Base-by-base conservation (phyloP, 129 eudicot species). In the Arctium minus region DNA sequence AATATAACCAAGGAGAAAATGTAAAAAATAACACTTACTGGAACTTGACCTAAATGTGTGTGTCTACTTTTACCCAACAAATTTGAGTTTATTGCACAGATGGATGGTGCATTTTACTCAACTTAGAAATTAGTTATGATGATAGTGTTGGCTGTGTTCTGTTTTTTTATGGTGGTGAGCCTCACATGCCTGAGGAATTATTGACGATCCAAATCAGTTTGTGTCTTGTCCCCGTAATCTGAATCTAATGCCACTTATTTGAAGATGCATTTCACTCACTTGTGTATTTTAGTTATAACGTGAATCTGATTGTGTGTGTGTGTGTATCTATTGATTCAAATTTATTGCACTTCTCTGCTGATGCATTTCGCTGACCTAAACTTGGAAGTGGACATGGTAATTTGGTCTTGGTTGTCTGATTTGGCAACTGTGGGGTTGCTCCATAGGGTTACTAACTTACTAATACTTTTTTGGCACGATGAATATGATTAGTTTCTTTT, bases 201-300 rank as follows among this genome's bases (percentile, higher is more conserved):
- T 73, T 40, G 27, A 2, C 36, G 0, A 18, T 5, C 18, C 17
- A n/a, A 15, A 31, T 76, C 12, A 31, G 69, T 76, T 31, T 50
- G 42, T 30, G 72, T 81, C 79, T 40, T 73, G 37, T 40, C 27
- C 38, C 62, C 18, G 37, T 67, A 76, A 69, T 76, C n/a, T 83
- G 77, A 53, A 76, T 27, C 82, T 46, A 15, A 53, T 70, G 9
- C 46, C 18, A 71, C 82, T 77, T 83, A 29, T 44, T 79, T 68
- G 70, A 72, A 32, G 76, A 64, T 65, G 83, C 42, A 62, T 79
- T 46, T 78, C 71, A 27, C 22, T 84, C 75, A 33, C 27, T 6
- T 84, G 39, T 37, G 75, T 36, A 68, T 22, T 22, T 77, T 68
- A 10, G 62, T 76, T 72, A 36, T 76, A 37, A 79, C 31, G 42